phyloP scores from a whole-genome alignment of 2,329 filamentous ascomycete genomes.

The Pseudogymnoascus sp. region DNA sequence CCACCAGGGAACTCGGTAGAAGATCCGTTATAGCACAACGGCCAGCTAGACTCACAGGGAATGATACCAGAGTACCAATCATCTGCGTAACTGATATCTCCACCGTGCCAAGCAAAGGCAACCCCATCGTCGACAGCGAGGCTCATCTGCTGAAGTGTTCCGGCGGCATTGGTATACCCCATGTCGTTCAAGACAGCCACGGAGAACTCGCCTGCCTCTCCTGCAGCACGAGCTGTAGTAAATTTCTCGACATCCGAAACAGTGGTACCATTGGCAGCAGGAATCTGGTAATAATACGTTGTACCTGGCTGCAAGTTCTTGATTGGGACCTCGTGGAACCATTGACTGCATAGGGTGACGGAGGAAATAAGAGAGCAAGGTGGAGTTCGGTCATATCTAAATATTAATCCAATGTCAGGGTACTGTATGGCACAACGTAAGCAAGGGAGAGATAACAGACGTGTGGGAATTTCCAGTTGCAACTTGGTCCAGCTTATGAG shows the following conservation, averaged over 20 bases:
- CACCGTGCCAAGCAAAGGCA: slow-evolving; percentile 45
- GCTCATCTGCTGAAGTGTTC: slow-evolving; percentile 37
- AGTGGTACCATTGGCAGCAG: slow-evolving; percentile 41
- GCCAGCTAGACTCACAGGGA: slow-evolving; percentile 39
- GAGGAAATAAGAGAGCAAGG: slow-evolving; percentile 37
- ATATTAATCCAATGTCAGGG: not conserved
- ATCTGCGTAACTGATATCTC: slow-evolving; percentile 43
- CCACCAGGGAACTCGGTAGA: slow-evolving; percentile 30
- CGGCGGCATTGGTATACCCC: slow-evolving; percentile 44
- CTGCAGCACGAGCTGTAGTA: slow-evolving; percentile 37
- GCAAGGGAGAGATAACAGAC: slow-evolving; percentile 23
- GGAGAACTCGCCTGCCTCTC: slow-evolving; percentile 34
- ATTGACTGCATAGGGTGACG: slow-evolving; percentile 43
- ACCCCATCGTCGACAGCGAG: slow-evolving; percentile 36
- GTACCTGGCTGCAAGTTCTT: slow-evolving; percentile 33
- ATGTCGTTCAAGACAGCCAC: slow-evolving; percentile 44
- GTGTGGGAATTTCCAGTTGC: slow-evolving; percentile 34
- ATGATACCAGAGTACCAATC: slow-evolving; percentile 44
- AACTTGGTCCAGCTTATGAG: slow-evolving; percentile 27
- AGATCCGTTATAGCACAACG: slow-evolving; percentile 44
- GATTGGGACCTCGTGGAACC: slow-evolving; percentile 43
- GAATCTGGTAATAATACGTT: slow-evolving; percentile 44
- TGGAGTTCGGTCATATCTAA: slow-evolving; percentile 42
- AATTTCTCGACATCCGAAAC: slow-evolving; percentile 38
- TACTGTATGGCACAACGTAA: not conserved